Evolutionary conservation across 371 early-diverging fungal genomes (phyloP).

Genomic region (Circinella umbellata): DNA sequence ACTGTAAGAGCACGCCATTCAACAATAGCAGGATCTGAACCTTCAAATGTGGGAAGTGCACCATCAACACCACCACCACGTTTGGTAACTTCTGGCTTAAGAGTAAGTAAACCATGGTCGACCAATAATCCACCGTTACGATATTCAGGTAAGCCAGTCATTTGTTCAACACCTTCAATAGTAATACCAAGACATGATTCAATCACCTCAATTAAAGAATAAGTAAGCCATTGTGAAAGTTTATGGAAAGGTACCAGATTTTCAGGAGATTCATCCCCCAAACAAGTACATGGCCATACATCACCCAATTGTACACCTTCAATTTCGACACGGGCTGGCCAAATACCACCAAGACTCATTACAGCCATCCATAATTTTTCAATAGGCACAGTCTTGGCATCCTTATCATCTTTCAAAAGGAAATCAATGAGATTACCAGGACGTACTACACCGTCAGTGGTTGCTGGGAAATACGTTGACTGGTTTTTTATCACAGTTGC

Average conservation of each 20-base stretch:
- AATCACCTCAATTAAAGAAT: slow-evolving; percentile 87
- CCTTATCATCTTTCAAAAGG: slow-evolving; percentile 28
- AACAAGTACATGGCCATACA: slow-evolving; percentile 84
- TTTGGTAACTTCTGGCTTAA: slow-evolving; percentile 35
- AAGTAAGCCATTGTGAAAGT: slow-evolving; percentile 94
- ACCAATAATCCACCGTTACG: slow-evolving; percentile 78
- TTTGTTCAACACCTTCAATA: slow-evolving; percentile 62
- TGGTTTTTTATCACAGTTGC: slow-evolving; percentile 61
- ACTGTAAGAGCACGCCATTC: slow-evolving; percentile 96
- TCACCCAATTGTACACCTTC: slow-evolving; percentile 85
- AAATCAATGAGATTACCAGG: slow-evolving; percentile 85
- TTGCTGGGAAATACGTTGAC: slow-evolving; percentile 65
- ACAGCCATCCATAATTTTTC: slow-evolving; percentile 76
- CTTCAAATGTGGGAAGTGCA: slow-evolving; percentile 72
- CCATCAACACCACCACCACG: slow-evolving; percentile 26
- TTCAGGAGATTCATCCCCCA: slow-evolving; percentile 38
- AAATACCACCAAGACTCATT: slow-evolving; percentile 58
- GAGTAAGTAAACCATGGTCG: slow-evolving; percentile 44
- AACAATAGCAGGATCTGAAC: slow-evolving; percentile 81
- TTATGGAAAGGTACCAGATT: slow-evolving; percentile 88
- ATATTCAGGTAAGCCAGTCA: slow-evolving; percentile 95
- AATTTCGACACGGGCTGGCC: slow-evolving; percentile 69
- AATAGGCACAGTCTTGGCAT: slow-evolving; percentile 26
- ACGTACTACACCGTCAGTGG: slow-evolving; percentile 39
- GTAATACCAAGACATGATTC: slow-evolving; percentile 57